Percentiles rank a stretch among this genome's conserved stretches.
Evolutionary conservation across 2,329 filamentous ascomycete genomes (phyloP).

Genomic region (Penicillium digitatum): DNA sequence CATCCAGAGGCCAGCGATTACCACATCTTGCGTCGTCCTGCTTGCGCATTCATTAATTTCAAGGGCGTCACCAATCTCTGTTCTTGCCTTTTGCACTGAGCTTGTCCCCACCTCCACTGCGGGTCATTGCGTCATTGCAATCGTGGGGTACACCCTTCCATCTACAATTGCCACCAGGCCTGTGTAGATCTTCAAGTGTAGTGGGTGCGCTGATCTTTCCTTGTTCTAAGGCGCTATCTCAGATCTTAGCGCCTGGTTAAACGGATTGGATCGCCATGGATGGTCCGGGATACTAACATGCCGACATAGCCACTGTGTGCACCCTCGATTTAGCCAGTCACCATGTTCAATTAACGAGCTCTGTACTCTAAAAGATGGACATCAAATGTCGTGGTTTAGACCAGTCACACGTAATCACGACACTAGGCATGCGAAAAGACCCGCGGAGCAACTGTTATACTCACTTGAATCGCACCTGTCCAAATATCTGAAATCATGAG

Average conservation of each 20-base stretch:
- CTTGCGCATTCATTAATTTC: constrained; percentile 17
- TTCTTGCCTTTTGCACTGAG: not conserved
- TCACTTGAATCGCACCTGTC: constrained; percentile 8
- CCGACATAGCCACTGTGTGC: not conserved
- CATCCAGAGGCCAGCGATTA: constrained; percentile 23
- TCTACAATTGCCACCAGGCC: constrained; percentile 4
- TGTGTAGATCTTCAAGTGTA: constrained; percentile 11
- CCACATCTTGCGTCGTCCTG: not conserved
- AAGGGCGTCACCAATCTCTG: constrained; percentile 1
- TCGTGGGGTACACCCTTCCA: constrained; percentile 17
- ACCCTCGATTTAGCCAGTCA: not conserved
- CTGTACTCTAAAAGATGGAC: constrained; percentile 13
- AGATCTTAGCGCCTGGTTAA: not conserved
- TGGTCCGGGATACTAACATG: constrained; percentile 9
- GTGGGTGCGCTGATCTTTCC: not conserved
- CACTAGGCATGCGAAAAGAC: constrained; percentile 22
- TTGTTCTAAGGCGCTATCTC: not conserved
- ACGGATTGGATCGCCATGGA: not conserved
- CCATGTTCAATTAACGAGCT: not conserved
- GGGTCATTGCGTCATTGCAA: constrained; percentile 19
- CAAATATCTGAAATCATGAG: constrained; percentile 26
- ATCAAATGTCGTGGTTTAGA: constrained; percentile 10
- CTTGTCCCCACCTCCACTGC: constrained; percentile 15
- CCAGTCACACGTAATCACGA: constrained; percentile 27
- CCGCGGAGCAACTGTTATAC: constrained; percentile 17